These are phyloP conservation scores for Aspergillus tubingensis DNA, from an alignment of 2,329 filamentous ascomycete species.

Conservation along the genomic window DNA sequence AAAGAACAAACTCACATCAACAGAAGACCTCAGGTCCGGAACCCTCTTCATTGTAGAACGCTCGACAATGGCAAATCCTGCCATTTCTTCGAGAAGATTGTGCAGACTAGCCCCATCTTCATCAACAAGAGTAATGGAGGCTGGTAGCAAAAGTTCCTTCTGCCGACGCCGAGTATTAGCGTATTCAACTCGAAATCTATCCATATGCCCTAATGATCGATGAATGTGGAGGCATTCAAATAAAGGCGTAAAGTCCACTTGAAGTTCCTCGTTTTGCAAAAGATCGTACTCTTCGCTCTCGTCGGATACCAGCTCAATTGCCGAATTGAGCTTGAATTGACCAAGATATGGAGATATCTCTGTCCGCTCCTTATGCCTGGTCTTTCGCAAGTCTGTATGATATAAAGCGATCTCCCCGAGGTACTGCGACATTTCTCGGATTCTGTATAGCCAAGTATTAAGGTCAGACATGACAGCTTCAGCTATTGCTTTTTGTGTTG, in stretches of 20 bases:
- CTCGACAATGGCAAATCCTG: constrained; percentile 95
- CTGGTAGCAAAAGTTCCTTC: constrained; percentile 84
- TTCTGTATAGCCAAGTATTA: constrained; percentile 94
- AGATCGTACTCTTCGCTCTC: constrained; percentile 96
- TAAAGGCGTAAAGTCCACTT: constrained; percentile 90
- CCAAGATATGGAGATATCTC: constrained; percentile 73
- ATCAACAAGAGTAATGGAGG: constrained; percentile 71
- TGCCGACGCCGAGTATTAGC: constrained; percentile 86
- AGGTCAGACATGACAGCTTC: constrained; percentile 96
- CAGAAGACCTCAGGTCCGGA: constrained; percentile 75
- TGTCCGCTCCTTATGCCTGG: constrained; percentile 78
- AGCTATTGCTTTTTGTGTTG: constrained; percentile 88
- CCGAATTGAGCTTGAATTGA: constrained; percentile 90
- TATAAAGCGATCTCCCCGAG: constrained; percentile 95
- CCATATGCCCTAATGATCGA: constrained; percentile 86
- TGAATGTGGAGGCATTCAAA: constrained; percentile 97
- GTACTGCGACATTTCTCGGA: constrained; percentile 94
- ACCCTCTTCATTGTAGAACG: constrained; percentile 87
- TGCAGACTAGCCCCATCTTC: constrained; percentile 87
- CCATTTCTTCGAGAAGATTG: constrained; percentile 87
- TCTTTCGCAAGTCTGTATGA: constrained; percentile 84
- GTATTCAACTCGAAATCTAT: constrained; percentile 89
- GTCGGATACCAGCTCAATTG: constrained; percentile 92
- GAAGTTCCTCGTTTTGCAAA: constrained; percentile 89
- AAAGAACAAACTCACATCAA: constrained; percentile 63